Percentiles rank a stretch among this genome's conserved stretches.
Evolutionary conservation across 352 stramenopile species (phyloP).

Genomic region (Elongisporangium senticosum): DNA sequence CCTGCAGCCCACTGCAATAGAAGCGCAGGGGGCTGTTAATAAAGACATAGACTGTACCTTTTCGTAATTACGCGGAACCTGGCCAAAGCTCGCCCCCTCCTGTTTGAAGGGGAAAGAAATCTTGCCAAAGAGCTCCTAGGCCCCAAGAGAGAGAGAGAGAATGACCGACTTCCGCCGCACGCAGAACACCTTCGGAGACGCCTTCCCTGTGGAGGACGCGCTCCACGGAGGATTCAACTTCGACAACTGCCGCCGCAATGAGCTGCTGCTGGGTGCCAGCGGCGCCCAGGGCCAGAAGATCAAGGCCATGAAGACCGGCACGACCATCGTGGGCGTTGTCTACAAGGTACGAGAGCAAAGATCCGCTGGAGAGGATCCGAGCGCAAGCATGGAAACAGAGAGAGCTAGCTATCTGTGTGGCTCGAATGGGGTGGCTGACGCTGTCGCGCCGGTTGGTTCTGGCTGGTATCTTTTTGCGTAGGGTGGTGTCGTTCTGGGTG

Average conservation of each 20-base stretch:
- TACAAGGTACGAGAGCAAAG: constrained; percentile 68
- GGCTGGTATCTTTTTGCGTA: constrained; percentile 9
- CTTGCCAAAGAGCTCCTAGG: constrained; percentile 11
- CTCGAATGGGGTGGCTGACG: not conserved
- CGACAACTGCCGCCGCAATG: constrained; percentile 91
- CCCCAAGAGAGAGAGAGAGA: constrained; percentile 8
- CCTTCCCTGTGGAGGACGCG: constrained; percentile 48
- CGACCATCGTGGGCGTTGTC: constrained; percentile 95
- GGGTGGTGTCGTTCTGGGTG: constrained; percentile 95
- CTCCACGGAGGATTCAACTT: constrained; percentile 88
- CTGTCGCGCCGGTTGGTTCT: not conserved
- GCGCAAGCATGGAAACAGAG: not conserved
- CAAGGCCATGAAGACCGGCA: constrained; percentile 93
- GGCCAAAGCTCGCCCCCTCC: not conserved
- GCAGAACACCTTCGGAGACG: constrained; percentile 72
- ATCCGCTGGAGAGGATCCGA: not conserved
- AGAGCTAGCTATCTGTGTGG: not conserved
- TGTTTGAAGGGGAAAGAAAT: constrained; percentile 21
- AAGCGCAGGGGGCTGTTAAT: constrained; percentile 1
- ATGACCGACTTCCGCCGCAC: constrained; percentile 85
- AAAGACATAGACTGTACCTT: not conserved
- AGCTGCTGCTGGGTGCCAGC: constrained; percentile 63
- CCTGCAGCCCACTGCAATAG: not conserved
- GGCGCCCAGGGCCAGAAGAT: constrained; percentile 46
- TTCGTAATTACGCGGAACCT: constrained; percentile 2